Conservation (phyloP, 352 stramenopile species). For the Sclerospora graminicola region DNA sequence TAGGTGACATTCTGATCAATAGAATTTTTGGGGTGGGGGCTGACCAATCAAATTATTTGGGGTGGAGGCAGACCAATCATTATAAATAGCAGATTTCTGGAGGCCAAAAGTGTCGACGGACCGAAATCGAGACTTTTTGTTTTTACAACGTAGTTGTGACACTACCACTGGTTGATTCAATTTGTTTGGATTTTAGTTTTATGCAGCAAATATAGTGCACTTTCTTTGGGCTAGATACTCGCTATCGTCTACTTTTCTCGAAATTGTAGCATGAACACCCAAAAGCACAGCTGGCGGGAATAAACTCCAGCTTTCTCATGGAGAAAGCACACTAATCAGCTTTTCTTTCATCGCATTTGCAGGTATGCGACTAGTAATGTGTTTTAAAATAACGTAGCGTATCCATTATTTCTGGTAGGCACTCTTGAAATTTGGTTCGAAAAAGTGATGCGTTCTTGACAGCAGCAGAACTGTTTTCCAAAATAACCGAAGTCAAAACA, state of each 20-base stretch:
- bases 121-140: no score
- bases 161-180: no score
- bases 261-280: conserved; percentile 70
- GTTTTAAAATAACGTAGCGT: conserved; percentile 36
- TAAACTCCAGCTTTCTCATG: conserved; percentile 72
- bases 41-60: no score
- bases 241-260: conserved; percentile 56
- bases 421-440: conserved; percentile 77
- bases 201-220: no score
- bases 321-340: conserved; percentile 58
- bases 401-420: conserved; percentile 66
- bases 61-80: no score
- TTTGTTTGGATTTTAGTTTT: no score
- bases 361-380: conserved; percentile 62
- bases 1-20: no score
- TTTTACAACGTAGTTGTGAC: no score
- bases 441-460: conserved; percentile 87
- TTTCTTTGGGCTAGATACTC: conserved; percentile 33
- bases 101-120: no score
- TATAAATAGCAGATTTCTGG: no score
- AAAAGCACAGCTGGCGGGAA: conserved; percentile 67
- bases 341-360: conserved; percentile 75
- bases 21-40: no score
- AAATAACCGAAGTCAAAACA: conserved; percentile 84
- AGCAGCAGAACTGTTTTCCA: conserved; percentile 83